Conservation (phyloP, 2,329 filamentous ascomycete genomes). For the Fusarium tanahbumbuense region DNA sequence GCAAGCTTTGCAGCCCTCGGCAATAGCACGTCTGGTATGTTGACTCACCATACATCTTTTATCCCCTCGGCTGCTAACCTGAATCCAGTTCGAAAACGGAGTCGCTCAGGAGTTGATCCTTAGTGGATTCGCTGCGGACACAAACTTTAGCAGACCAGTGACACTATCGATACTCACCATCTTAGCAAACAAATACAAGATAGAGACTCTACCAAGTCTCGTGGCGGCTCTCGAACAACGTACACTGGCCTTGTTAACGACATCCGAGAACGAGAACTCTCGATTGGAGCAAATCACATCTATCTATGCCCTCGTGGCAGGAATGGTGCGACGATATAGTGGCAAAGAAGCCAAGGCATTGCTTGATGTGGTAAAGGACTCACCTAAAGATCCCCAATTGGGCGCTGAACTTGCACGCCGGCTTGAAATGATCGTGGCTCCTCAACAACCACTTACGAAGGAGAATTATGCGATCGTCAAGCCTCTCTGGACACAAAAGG, state of each 20-base stretch:
- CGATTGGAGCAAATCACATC: conserved; percentile 48
- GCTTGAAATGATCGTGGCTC: conserved; percentile 57
- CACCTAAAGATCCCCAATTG: conserved; percentile 48
- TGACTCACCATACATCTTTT: neutral
- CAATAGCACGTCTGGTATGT: conserved; percentile 53
- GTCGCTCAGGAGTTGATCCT: conserved; percentile 53
- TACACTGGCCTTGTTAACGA: conserved; percentile 36
- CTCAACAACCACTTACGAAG: conserved; percentile 53
- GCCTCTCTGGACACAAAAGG: conserved; percentile 62
- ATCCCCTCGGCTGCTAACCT: conserved; percentile 21
- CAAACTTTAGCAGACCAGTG: conserved; percentile 43
- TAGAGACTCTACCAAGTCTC: conserved; percentile 49
- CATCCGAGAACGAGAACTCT: conserved; percentile 12
- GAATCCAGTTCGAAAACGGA: conserved; percentile 51
- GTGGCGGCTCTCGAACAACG: conserved; percentile 46
- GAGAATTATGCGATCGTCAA: conserved; percentile 58
- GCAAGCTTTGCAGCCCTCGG: conserved; percentile 51
- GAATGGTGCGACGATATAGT: conserved; percentile 54
- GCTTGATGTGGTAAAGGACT: conserved; percentile 52
- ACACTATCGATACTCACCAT: conserved; percentile 54
- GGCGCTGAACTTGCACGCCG: conserved; percentile 57
- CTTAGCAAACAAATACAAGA: conserved; percentile 59
- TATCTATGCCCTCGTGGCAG: conserved; percentile 53
- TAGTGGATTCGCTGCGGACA: conserved; percentile 39
- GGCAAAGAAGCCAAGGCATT: conserved; percentile 51